A percentile compares a stretch with the other conserved stretches of the same genome.
phyloP scores from a whole-genome alignment of 352 stramenopile species.

The Lagenidium sp. region DNA sequence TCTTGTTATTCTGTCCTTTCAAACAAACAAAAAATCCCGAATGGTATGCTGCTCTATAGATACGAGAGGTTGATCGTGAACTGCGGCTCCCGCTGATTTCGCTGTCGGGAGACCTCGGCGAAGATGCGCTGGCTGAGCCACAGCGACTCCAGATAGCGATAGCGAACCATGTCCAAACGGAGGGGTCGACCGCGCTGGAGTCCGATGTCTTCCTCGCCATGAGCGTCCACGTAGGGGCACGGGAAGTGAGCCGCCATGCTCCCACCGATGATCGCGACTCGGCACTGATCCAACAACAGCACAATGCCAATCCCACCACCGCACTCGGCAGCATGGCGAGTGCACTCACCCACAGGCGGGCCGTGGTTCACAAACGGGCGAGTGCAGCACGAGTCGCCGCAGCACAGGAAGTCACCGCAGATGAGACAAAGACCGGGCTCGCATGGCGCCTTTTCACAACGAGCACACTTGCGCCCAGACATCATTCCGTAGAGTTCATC shows the following conservation, averaged over 20 bases:
- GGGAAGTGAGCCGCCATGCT: slow-evolving; percentile 84
- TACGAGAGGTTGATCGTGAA: slow-evolving; percentile 84
- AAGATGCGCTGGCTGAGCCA: slow-evolving; percentile 83
- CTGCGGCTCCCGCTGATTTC: slow-evolving; percentile 81
- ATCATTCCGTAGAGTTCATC: slow-evolving; percentile 80
- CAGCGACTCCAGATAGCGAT: slow-evolving; percentile 68
- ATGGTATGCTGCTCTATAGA: slow-evolving; percentile 28
- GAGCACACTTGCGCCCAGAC: slow-evolving; percentile 52
- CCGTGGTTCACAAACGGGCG: slow-evolving; percentile 66
- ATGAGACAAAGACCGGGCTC: slow-evolving; percentile 79
- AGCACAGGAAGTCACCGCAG: slow-evolving; percentile 78
- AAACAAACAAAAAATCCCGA: background rate
- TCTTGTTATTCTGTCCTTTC: background rate
- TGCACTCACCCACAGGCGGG: slow-evolving; percentile 76
- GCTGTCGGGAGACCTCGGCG: slow-evolving; percentile 74
- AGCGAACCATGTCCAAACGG: slow-evolving; percentile 64
- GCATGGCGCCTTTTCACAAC: slow-evolving; percentile 53
- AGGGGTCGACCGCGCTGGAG: slow-evolving; percentile 73
- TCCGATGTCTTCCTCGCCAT: slow-evolving; percentile 80
- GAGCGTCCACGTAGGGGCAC: slow-evolving; percentile 76
- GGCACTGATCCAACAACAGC: slow-evolving; percentile 79
- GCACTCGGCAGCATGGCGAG: slow-evolving; percentile 74
- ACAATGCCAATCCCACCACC: slow-evolving; percentile 79
- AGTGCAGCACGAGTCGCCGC: slow-evolving; percentile 77
- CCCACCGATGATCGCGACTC: slow-evolving; percentile 70